Base-by-base conservation (phyloP, 441 rosid genomes). In the Bocquillonia castaneifolia region DNA sequence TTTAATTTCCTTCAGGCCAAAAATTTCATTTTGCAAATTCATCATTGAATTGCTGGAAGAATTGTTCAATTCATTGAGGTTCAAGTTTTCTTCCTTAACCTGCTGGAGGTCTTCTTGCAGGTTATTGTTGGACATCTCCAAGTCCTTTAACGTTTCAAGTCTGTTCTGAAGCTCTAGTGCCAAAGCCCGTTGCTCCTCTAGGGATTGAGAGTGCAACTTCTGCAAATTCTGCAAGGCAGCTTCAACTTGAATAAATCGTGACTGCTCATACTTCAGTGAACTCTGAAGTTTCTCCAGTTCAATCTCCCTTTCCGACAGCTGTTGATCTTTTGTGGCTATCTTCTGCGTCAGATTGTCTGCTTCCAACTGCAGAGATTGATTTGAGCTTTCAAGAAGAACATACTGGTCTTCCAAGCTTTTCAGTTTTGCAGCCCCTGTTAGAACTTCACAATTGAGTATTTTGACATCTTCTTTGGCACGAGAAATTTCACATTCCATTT, bases 121-220 rank as follows among this genome's bases (percentile, higher is more conserved):
- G 80, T 77, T 87, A 81, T 77, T 68, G 73, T 82, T 94, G 68
- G 70, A 26, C 31, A 71, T 71, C 79, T 92, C 93, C 76, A 89
- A 61, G 66, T 84, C 91, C 70, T 77, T 87, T 82, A 92, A 72
- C 78, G 74, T 78, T 72, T 89, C 91, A 72, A 89, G 81, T 71
- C 70, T 69, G 66, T 84, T 79, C 75, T 86, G 88, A 65, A 89
- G 73, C 72, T 92, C 90, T 22, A 80, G 57, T 26, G 85, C 84
- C 72, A 92, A 76, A 80, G 79, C 81, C 75, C 83, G 89, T 82
- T 85, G 86, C 80, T 86, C 97, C 82, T 92, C 97, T 77, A 81
- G 91, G 68, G 93, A 92, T 55, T 86, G 86, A 65, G 78, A 83
- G 74, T 89, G 88, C 80, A 91, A 68, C 79, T 80, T 80, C 80